These are phyloP conservation scores for Bisporella sp. DNA, from an alignment of 2,329 filamentous ascomycete species.

Conservation along the genomic window DNA sequence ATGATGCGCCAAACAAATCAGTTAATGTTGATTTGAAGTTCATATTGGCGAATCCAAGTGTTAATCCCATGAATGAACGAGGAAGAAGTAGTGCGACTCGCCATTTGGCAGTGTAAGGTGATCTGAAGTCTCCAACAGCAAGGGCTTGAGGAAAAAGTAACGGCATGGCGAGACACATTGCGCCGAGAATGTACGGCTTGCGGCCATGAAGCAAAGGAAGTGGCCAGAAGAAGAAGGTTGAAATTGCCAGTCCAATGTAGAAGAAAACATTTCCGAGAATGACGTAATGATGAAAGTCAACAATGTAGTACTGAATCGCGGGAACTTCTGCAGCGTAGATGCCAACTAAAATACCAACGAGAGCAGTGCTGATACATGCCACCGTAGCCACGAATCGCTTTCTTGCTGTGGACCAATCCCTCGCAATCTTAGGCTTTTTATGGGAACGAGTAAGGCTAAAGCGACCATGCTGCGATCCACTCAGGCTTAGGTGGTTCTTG, in stretches of 20 bases:
- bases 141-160: slow-evolving; percentile 71
- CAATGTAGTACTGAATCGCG: slow-evolving; percentile 71
- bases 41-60: slow-evolving; percentile 69
- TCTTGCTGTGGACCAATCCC: slow-evolving; percentile 61
- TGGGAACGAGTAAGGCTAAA: slow-evolving; percentile 49
- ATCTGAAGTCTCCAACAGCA: slow-evolving; percentile 48
- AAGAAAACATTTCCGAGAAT: slow-evolving; percentile 69
- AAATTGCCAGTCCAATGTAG: slow-evolving; percentile 63
- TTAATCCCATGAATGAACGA: slow-evolving; percentile 58
- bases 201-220: slow-evolving; percentile 68
- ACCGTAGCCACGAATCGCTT: slow-evolving; percentile 64
- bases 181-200: slow-evolving; percentile 67
- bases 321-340: slow-evolving; percentile 74
- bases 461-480: slow-evolving; percentile 33
- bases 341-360: slow-evolving; percentile 64
- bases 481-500: slow-evolving; percentile 47
- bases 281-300: slow-evolving; percentile 58
- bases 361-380: slow-evolving; percentile 65
- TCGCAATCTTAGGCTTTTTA: slow-evolving; percentile 58
- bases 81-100: slow-evolving; percentile 55
- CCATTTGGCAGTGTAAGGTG: slow-evolving; percentile 49
- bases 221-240: slow-evolving; percentile 67
- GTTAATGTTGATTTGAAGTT: slow-evolving; percentile 66
- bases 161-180: slow-evolving; percentile 62
- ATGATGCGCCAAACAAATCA: slow-evolving; percentile 69